Percentiles rank a stretch among this genome's conserved stretches.
These are phyloP conservation scores for Monilinia polystroma DNA, from an alignment of 2,329 filamentous ascomycete genomes.

Conservation along the genomic window DNA sequence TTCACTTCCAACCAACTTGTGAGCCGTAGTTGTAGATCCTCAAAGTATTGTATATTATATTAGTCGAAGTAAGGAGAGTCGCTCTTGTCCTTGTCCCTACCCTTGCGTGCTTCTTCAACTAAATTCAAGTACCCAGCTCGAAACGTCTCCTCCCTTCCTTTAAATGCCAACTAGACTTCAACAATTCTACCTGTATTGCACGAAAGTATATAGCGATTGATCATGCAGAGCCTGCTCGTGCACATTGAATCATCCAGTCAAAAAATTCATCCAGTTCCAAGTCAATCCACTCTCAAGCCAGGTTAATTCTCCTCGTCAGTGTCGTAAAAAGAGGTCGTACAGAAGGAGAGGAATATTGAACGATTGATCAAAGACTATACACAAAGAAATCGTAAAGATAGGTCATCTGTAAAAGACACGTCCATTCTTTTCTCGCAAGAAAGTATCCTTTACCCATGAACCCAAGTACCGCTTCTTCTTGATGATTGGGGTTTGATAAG, in stretches of 20 bases:
- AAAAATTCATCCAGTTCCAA: neutral
- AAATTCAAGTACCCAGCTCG: neutral
- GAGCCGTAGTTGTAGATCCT: neutral
- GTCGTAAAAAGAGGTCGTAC: neutral
- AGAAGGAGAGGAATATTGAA: neutral
- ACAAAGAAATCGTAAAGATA: neutral
- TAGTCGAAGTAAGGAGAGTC: neutral
- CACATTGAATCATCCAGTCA: conserved; percentile 1
- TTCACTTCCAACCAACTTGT: neutral
- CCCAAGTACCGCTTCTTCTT: too few relatives aligned
- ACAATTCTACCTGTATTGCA: neutral
- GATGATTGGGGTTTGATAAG: neutral
- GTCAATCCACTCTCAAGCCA: neutral
- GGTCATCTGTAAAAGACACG: neutral
- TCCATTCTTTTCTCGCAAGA: neutral
- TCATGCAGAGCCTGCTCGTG: conserved; percentile 27
- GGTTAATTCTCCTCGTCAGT: neutral
- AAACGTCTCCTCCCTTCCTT: neutral
- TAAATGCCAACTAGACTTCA: neutral
- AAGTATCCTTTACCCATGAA: neutral
- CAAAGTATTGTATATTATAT: neutral
- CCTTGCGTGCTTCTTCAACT: neutral
- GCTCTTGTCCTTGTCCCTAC: too few relatives aligned
- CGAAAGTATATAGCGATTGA: neutral
- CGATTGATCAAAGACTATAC: neutral